Evolutionary conservation across 2,329 filamentous ascomycete species (phyloP).

Genomic region (Xylaria arbuscula): DNA sequence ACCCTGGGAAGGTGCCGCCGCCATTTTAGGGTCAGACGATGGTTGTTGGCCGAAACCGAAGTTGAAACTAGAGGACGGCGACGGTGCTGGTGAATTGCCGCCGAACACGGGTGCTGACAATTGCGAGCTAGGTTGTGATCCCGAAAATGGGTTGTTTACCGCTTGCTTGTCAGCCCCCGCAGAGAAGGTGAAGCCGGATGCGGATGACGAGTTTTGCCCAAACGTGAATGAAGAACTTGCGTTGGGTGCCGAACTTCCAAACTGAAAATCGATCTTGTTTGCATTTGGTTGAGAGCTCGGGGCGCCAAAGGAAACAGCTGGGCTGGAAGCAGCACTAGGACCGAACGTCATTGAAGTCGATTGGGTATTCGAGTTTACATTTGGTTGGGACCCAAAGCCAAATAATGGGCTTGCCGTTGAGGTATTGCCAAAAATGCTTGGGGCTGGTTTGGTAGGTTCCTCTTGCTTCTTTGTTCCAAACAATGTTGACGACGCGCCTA

Average conservation of each 20-base stretch:
- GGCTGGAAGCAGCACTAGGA: slow-evolving; percentile 4
- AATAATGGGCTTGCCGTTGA: slow-evolving; percentile 38
- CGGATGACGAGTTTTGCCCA: slow-evolving; percentile 41
- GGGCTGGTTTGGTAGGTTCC: slow-evolving; percentile 34
- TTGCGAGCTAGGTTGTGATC: slow-evolving; percentile 35
- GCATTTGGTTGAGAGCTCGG: slow-evolving; percentile 31
- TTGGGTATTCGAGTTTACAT: slow-evolving; percentile 24
- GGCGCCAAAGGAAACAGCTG: slow-evolving; percentile 36
- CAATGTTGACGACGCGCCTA: slow-evolving; percentile 43
- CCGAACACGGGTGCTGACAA: slow-evolving; percentile 42
- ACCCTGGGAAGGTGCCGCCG: slow-evolving; percentile 42
- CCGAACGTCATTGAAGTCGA: slow-evolving; percentile 30
- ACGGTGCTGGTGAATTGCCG: slow-evolving; percentile 36
- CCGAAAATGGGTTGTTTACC: slow-evolving; percentile 51
- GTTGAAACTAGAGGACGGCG: slow-evolving; percentile 44
- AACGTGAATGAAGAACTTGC: slow-evolving; percentile 43
- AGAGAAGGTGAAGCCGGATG: slow-evolving; percentile 54
- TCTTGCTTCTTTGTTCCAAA: slow-evolving; percentile 44
- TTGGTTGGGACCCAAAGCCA: slow-evolving; percentile 38
- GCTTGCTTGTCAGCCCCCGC: slow-evolving; percentile 51
- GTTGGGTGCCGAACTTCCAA: slow-evolving; percentile 30
- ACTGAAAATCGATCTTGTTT: slow-evolving; percentile 38
- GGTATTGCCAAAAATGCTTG: slow-evolving; percentile 38
- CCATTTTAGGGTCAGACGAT: slow-evolving; percentile 43
- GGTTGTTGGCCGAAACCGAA: slow-evolving; percentile 45